Conservation (phyloP, 2,329 filamentous ascomycete genomes). For the Apiospora phragmitis region DNA sequence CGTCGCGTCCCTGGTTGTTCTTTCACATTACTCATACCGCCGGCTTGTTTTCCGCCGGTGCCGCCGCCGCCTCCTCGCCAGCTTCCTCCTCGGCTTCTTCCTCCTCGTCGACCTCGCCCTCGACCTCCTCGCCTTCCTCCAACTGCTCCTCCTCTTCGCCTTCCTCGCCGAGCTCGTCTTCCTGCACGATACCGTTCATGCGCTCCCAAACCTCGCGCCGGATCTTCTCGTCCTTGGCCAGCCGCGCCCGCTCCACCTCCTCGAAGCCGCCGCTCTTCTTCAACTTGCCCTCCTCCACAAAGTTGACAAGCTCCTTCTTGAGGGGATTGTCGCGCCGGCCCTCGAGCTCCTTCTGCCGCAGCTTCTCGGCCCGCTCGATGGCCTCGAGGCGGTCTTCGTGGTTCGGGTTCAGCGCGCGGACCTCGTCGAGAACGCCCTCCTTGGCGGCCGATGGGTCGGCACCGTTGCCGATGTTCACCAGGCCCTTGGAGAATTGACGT, state of each 20-base stretch:
- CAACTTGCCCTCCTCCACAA: slow-evolving; percentile 86
- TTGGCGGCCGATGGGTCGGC: slow-evolving; percentile 79
- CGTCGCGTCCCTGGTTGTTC: background rate
- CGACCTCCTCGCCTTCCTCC: background rate
- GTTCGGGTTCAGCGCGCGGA: slow-evolving; percentile 89
- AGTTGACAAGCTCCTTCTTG: slow-evolving; percentile 79
- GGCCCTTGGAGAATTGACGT: slow-evolving; percentile 55
- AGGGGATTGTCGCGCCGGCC: slow-evolving; percentile 73
- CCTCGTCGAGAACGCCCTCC: slow-evolving; percentile 88
- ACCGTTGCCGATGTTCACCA: slow-evolving; percentile 54
- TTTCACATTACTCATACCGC: slow-evolving; percentile 1
- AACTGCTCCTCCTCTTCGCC: background rate
- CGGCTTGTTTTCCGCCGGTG: background rate
- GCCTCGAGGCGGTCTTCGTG: slow-evolving; percentile 92
- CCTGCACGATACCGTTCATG: slow-evolving; percentile 55
- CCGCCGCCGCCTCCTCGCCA: background rate
- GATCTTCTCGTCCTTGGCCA: slow-evolving; percentile 83
- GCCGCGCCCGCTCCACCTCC: slow-evolving; percentile 83
- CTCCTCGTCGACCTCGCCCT: background rate
- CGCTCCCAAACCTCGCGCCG: slow-evolving; percentile 76
- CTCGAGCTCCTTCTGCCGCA: slow-evolving; percentile 85
- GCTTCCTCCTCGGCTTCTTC: background rate
- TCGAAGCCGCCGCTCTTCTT: slow-evolving; percentile 97
- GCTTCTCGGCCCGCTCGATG: slow-evolving; percentile 94
- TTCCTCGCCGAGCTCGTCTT: background rate